phyloP scores from a whole-genome alignment of 768 basidiomycete species.

The Tylopilus sp. region DNA sequence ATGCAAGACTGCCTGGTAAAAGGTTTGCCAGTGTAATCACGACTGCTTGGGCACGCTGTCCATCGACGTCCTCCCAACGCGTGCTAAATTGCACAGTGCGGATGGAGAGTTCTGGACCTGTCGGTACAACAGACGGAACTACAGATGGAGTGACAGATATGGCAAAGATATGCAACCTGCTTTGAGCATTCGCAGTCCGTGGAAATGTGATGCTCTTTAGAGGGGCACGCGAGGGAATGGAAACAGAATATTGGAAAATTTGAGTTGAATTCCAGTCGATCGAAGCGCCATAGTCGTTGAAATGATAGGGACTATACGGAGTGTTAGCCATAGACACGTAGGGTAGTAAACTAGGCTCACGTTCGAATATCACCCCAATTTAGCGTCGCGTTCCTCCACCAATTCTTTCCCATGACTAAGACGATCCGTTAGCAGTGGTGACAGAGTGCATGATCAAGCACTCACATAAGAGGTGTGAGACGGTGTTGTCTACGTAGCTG shows the following conservation, averaged over 20 bases:
- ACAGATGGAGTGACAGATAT: conserved; percentile 39
- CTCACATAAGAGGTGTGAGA: conserved; percentile 35
- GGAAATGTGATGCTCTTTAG: conserved; percentile 47
- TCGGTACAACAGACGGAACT: conserved; percentile 21
- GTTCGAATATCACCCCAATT: conserved; percentile 42
- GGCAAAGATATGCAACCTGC: conserved; percentile 45
- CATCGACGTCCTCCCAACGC: conserved; percentile 41
- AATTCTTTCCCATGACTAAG: conserved; percentile 44
- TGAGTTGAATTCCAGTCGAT: conserved; percentile 43
- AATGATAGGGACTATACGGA: conserved; percentile 42
- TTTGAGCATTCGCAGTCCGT: conserved; percentile 13
- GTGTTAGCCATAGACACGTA: not conserved
- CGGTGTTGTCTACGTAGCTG: conserved; percentile 37
- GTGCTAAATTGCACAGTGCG: conserved; percentile 44
- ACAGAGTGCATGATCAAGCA: not conserved
- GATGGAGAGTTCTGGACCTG: conserved; percentile 35
- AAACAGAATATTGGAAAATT: conserved; percentile 44
- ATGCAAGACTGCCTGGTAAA: conserved; percentile 32
- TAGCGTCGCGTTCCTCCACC: conserved; percentile 41
- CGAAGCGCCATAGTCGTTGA: conserved; percentile 32
- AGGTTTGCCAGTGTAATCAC: conserved; percentile 53
- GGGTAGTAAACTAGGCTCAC: conserved; percentile 25
- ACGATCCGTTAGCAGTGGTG: not conserved
- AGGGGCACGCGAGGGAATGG: conserved; percentile 38
- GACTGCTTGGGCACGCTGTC: conserved; percentile 42